A percentile compares a stretch with the other conserved stretches of the same genome.
These are phyloP conservation scores for Plectosphaerella plurivora DNA, from an alignment of 2,329 filamentous ascomycete genomes.

Conservation along the genomic window DNA sequence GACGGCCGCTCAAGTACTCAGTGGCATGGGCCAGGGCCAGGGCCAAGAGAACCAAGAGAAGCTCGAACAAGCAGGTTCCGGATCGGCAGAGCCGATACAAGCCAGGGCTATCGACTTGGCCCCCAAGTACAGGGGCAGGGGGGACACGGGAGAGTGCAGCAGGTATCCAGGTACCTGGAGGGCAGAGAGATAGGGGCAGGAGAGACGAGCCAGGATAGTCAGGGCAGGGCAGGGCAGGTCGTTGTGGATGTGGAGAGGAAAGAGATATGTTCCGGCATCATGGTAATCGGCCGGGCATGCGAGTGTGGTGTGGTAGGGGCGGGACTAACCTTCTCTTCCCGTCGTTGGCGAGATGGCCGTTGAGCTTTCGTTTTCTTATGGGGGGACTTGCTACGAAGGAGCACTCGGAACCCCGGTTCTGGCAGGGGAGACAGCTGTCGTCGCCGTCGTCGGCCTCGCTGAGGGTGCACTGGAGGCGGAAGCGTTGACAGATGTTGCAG, in stretches of 20 bases:
- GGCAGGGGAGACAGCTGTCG: constrained; percentile 68
- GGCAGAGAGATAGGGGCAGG: background rate
- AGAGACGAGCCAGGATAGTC: no score
- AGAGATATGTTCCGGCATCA: background rate
- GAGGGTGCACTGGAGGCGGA: constrained; percentile 72
- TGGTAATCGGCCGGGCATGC: no score
- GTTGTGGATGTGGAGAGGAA: background rate
- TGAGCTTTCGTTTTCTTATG: constrained; percentile 74
- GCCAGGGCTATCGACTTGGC: background rate
- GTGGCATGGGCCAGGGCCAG: background rate
- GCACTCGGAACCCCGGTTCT: constrained; percentile 73
- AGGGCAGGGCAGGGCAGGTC: background rate
- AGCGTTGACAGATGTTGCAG: constrained; percentile 70
- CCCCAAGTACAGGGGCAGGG: constrained; percentile 3
- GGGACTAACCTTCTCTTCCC: constrained; percentile 66
- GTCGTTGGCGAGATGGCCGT: constrained; percentile 58
- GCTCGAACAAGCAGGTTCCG: background rate
- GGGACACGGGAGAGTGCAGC: background rate
- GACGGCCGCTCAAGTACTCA: background rate
- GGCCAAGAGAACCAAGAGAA: background rate
- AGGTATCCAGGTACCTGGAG: background rate
- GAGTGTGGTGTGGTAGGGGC: background rate
- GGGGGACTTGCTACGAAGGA: constrained; percentile 73
- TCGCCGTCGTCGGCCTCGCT: constrained; percentile 68
- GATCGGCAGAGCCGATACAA: background rate